These are phyloP conservation scores for Beauveria rudraprayagi DNA, from an alignment of 2,329 filamentous ascomycete species.

Conservation along the genomic window DNA sequence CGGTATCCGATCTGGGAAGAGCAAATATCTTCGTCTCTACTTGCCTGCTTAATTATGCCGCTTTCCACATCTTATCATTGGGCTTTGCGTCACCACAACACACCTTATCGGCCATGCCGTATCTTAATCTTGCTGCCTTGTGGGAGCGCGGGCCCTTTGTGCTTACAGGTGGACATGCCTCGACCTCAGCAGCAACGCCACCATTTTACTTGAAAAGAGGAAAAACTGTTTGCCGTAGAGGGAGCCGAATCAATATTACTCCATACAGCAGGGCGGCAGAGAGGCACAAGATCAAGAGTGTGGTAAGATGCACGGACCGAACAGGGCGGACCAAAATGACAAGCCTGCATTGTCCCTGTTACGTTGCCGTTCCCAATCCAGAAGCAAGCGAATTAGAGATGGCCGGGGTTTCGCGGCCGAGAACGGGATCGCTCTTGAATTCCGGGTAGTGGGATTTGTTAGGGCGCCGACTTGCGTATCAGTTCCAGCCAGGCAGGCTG, in stretches of 20 bases:
- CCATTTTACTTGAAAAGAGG: background rate
- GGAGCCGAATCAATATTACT: background rate
- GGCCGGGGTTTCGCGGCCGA: background rate
- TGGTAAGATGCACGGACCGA: background rate
- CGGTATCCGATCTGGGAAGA: slow-evolving; percentile 6
- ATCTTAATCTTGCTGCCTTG: slow-evolving; percentile 5
- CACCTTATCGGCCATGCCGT: slow-evolving; percentile 7
- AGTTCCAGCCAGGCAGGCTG: background rate
- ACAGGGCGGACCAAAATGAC: background rate
- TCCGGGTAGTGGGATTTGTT: background rate
- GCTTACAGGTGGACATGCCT: background rate
- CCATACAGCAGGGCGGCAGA: background rate
- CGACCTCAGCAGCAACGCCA: background rate
- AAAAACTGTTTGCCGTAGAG: background rate
- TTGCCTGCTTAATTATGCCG: background rate
- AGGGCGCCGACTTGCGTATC: background rate
- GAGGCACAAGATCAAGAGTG: background rate
- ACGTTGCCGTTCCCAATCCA: background rate
- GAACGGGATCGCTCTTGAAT: background rate
- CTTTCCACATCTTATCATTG: background rate
- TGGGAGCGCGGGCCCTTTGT: background rate
- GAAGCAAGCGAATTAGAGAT: background rate
- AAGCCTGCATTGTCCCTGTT: background rate
- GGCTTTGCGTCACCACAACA: background rate
- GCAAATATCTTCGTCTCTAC: background rate